Base-by-base conservation (phyloP, 2,329 filamentous ascomycete species). In the Camillea tinctor region DNA sequence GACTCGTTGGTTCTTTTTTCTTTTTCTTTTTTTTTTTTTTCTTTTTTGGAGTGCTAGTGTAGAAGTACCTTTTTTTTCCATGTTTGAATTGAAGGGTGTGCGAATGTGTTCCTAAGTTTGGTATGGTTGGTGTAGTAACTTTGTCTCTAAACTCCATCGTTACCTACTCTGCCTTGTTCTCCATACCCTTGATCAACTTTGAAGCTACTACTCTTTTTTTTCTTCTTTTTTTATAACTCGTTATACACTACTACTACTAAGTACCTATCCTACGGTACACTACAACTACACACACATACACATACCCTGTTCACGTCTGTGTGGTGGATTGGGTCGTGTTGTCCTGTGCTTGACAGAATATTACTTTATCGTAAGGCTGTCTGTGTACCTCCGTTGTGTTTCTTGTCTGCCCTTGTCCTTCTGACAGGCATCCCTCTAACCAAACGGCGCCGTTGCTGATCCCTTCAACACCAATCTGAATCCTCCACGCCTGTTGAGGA, bases 281-380 rank as follows among this genome's bases (percentile, higher is more conserved):
- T 30, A 30, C 26, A n/a, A n/a, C 26, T 30, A 30, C 26, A 7
- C 13, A 30, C 13, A 30, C 26, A 7, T 7, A 30, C n/a, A 30
- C 26, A 30, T 30, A 30, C 26, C 26, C 26, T 30, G 26, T 30
- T 11, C 26, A n/a, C 6, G 26, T 30, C 26, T 30, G 26, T 30
- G 26, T 30, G 26, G 26, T 44, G 36, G 13, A 30, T 30, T 30
- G 26, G 26, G 26, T n/a, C n/a, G 26, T 13, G 6, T 6, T 30
- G 26, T 30, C 23, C 50, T 23, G 17, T 23, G n/a, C n/a, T 52
- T 23, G 20, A 20, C 50, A n/a, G 23, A 52, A 52, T 52, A 52
- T 52, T 52, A 3, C 51, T 26, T 52, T 52, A 52, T 52, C 51
- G 51, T 26, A 52, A 26, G 23, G 21, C 51, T 52, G 51, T 26